Evolutionary conservation across 257 asterid species (phyloP).

Genomic region (Solanum peruvianum): DNA sequence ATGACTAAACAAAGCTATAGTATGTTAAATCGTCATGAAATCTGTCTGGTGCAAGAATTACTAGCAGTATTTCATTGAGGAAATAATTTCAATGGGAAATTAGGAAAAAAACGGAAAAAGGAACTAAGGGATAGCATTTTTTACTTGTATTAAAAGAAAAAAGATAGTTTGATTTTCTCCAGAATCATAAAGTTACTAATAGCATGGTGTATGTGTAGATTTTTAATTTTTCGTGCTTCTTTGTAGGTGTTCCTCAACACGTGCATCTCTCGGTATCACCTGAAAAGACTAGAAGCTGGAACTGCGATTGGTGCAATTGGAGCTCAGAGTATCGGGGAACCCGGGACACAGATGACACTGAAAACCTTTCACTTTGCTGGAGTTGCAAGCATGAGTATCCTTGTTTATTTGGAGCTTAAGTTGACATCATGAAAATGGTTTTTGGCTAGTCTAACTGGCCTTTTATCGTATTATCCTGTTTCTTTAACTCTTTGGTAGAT

Average conservation of each 20-base stretch:
- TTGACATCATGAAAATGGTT: background rate
- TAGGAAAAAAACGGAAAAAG: background rate
- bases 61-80: background rate
- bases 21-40: background rate
- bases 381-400: slow-evolving; percentile 99
- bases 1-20: background rate
- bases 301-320: slow-evolving; percentile 96
- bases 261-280: slow-evolving; percentile 73
- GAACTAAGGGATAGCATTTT: background rate
- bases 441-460: background rate
- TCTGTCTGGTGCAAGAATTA: background rate
- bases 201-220: background rate
- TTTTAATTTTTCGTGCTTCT: background rate
- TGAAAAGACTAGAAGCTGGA: slow-evolving; percentile 70
- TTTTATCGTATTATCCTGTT: slow-evolving; percentile 9
- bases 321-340: slow-evolving; percentile 96
- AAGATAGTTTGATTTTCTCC: background rate
- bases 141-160: background rate
- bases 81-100: background rate
- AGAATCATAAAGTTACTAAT: background rate
- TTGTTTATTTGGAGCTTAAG: slow-evolving; percentile 11
- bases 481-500: slow-evolving; percentile 52
- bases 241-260: slow-evolving; percentile 64
- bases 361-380: slow-evolving; percentile 99
- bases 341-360: slow-evolving; percentile 97